phyloP scores from a whole-genome alignment of 2,329 filamentous ascomycete genomes.

The Colletotrichum tanaceti region DNA sequence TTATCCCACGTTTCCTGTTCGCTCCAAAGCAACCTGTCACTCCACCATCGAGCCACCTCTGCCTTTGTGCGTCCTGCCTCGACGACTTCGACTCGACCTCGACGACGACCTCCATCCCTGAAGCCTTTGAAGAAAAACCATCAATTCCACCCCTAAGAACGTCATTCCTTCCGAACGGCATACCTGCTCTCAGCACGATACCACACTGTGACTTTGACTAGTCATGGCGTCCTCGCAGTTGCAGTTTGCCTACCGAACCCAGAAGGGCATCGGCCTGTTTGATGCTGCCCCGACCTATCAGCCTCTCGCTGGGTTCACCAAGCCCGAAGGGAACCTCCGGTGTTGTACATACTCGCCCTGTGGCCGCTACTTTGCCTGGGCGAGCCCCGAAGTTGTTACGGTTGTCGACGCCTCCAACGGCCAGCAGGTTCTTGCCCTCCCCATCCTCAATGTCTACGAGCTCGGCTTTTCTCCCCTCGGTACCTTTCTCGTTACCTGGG shows the following conservation, averaged over 20 bases:
- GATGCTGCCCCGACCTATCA: constrained; percentile 92
- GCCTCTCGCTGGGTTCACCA: constrained; percentile 82
- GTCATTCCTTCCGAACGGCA: constrained; percentile 36
- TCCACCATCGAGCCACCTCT: constrained; percentile 27
- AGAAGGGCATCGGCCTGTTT: constrained; percentile 94
- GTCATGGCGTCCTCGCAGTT: constrained; percentile 91
- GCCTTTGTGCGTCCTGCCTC: constrained; percentile 35
- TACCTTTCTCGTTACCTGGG: constrained; percentile 96
- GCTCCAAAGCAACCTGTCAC: constrained; percentile 5
- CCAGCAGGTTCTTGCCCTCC: constrained; percentile 77
- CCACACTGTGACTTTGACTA: constrained; percentile 84
- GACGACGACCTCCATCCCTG: constrained; percentile 15
- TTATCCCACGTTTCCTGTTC: constrained; percentile 8
- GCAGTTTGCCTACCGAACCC: constrained; percentile 97
- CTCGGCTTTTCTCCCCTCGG: constrained; percentile 93
- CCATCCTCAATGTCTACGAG: constrained; percentile 89
- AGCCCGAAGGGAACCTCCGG: constrained; percentile 92
- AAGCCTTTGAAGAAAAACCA: constrained; percentile 42
- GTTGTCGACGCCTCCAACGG: constrained; percentile 86
- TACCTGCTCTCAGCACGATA: constrained; percentile 48
- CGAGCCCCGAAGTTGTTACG: constrained; percentile 85
- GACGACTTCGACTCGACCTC: constrained; percentile 20
- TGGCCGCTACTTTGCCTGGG: constrained; percentile 96
- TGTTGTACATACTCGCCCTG: constrained; percentile 96
- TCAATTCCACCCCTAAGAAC: constrained; percentile 40